Evolutionary conservation across 1,284 basidiomycete genomes (phyloP), one percentile per base, ranked within the genome.

Genomic region (Sphagnurus paluster): DNA sequence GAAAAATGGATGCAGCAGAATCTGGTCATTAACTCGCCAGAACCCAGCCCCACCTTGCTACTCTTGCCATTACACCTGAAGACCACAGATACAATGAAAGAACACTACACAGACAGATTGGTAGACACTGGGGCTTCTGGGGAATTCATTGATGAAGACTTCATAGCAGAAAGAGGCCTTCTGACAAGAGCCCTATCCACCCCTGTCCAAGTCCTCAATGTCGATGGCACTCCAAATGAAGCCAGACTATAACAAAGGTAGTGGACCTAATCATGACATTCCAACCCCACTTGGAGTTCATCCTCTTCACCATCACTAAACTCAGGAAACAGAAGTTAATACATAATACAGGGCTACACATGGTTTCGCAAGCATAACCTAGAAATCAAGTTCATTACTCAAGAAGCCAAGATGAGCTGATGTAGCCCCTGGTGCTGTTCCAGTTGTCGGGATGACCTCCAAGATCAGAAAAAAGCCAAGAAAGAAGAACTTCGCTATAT

Each of bases 311-410:
- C 16, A 52, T 64, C 2, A 58, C 56, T 8, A 16, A 50, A 17
- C 48, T 62, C 0, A 60, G 60, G 0, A 55, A 56, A 10, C 1
- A 54, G 54, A 14, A 45, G 51, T 10, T 40, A 43, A 58, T 67
- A n/a, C n/a, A n/a, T n/a, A n/a, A n/a, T n/a, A n/a, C 39, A 64
- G 7, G 60, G 63, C 2, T 52, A 50, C 20, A 50, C 54, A 1
- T 67, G 64, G 64, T 55, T 65, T 1, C 10, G 32, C 3, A 29
- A 59, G n/a, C 56, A 62, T 41, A 65, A 66, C 33, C 63, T 59
- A 0, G 48, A 58, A 14, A 58, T 67, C 14, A 28, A 67, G 28
- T 67, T 60, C 58, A 21, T 46, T 7, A 58, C 46, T 5, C 45
- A 49, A 14, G 38, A 58, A 19, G 47, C 64, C 1, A 53, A 29